phyloP scores from a whole-genome alignment of 495 filamentous ascomycete species.

The Parmelia sp. region DNA sequence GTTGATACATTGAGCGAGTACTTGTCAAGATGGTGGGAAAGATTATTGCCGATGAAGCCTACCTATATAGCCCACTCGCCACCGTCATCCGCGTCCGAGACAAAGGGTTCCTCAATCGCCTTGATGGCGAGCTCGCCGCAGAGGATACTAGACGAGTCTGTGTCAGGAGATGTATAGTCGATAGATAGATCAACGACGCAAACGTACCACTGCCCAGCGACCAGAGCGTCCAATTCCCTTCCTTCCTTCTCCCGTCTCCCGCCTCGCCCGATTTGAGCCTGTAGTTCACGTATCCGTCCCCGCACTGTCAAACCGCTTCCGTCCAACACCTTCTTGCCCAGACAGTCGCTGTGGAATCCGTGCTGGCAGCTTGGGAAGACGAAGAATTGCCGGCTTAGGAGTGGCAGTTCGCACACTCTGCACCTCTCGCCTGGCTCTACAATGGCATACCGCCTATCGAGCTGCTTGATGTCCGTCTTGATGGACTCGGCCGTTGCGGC shows the following conservation, averaged over 20 bases:
- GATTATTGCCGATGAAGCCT: too few relatives aligned
- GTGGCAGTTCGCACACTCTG: slow-evolving; percentile 75
- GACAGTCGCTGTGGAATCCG: slow-evolving; percentile 90
- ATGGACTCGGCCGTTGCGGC: slow-evolving; percentile 83
- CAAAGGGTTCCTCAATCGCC: slow-evolving; percentile 86
- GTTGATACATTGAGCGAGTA: too few relatives aligned
- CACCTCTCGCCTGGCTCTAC: slow-evolving; percentile 95
- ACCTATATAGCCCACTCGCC: slow-evolving; percentile 81
- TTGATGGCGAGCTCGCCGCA: slow-evolving; percentile 93
- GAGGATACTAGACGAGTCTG: slow-evolving; percentile 53
- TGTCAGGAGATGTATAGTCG: not conserved
- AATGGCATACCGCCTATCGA: slow-evolving; percentile 88
- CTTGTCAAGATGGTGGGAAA: too few relatives aligned
- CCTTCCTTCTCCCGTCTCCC: slow-evolving; percentile 72
- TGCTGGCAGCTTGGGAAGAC: slow-evolving; percentile 93
- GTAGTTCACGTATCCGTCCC: slow-evolving; percentile 74
- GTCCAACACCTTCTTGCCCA: slow-evolving; percentile 76
- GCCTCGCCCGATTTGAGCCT: slow-evolving; percentile 69
- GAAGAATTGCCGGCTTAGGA: slow-evolving; percentile 88
- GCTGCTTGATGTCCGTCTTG: slow-evolving; percentile 70
- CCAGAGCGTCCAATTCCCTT: slow-evolving; percentile 78
- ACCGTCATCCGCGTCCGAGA: slow-evolving; percentile 58
- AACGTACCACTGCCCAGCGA: slow-evolving; percentile 76
- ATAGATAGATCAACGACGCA: slow-evolving; percentile 30
- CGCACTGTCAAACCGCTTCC: slow-evolving; percentile 46